Percentiles rank a stretch among this genome's conserved stretches.
Evolutionary conservation across 768 basidiomycete species (phyloP).

Genomic region (Suillus tomentosus): DNA sequence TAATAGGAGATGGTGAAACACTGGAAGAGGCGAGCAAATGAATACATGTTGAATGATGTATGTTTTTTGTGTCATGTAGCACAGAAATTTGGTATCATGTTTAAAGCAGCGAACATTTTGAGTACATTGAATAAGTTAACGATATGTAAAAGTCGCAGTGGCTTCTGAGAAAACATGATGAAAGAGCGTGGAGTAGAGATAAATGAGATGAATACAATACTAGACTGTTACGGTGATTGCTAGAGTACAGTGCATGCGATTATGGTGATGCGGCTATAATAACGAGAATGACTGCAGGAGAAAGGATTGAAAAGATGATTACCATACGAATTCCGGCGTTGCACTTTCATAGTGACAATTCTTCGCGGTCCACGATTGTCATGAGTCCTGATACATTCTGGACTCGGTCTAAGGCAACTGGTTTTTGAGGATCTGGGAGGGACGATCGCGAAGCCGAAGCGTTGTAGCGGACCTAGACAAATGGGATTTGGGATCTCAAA

Average conservation of each 20-base stretch:
- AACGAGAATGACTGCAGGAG: background rate
- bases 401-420: slow-evolving; percentile 62
- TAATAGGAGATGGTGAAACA: slow-evolving; percentile 10
- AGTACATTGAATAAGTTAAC: background rate
- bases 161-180: background rate
- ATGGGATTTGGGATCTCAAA: slow-evolving; percentile 1
- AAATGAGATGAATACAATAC: background rate
- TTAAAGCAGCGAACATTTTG: background rate
- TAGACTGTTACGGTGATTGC: background rate
- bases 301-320: background rate
- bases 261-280: slow-evolving; percentile 3
- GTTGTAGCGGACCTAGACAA: slow-evolving; percentile 57
- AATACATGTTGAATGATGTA: background rate
- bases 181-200: background rate
- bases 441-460: slow-evolving; percentile 59
- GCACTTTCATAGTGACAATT: slow-evolving; percentile 16
- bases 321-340: slow-evolving; percentile 13
- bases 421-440: slow-evolving; percentile 56
- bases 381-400: slow-evolving; percentile 71
- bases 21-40: background rate
- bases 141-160: background rate
- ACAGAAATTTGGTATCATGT: background rate
- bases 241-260: slow-evolving; percentile 10
- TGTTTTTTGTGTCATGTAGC: background rate
- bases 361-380: slow-evolving; percentile 60